Evolutionary conservation across 2,329 filamentous ascomycete genomes (phyloP).

Genomic region (Penicillium sp.): DNA sequence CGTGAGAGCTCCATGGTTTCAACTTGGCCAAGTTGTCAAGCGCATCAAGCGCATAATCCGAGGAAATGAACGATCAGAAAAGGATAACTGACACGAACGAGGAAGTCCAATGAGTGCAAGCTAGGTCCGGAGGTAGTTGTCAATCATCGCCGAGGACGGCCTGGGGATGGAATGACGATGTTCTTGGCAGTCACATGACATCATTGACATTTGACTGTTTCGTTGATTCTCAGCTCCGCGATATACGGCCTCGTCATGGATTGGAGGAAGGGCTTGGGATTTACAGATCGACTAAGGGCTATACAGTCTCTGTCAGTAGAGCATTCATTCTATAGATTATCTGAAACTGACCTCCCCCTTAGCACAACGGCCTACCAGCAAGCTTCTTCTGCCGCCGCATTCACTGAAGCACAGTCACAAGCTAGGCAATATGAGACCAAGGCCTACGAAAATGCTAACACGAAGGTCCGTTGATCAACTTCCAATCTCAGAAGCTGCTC

Average conservation of each 20-base stretch:
- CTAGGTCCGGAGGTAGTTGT: conserved; percentile 10
- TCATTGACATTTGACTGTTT: not conserved
- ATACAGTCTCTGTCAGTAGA: conserved; percentile 58
- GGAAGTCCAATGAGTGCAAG: conserved; percentile 17
- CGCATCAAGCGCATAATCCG: conserved; percentile 36
- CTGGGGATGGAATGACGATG: conserved; percentile 24
- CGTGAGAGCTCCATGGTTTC: conserved; percentile 67
- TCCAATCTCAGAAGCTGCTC: not conserved
- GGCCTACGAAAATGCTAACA: conserved; percentile 35
- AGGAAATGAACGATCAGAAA: conserved; percentile 5
- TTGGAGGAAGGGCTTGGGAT: conserved; percentile 53
- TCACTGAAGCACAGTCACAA: conserved; percentile 48
- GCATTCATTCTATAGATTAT: not conserved
- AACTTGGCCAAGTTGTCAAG: conserved; percentile 27
- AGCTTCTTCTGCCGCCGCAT: conserved; percentile 42
- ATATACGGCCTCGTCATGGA: conserved; percentile 23
- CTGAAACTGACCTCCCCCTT: conserved; percentile 15
- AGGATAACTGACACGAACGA: conserved; percentile 4
- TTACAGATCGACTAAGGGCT: conserved; percentile 57
- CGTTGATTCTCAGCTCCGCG: not conserved
- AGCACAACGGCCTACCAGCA: conserved; percentile 49
- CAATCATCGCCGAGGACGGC: conserved; percentile 22
- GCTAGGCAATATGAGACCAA: conserved; percentile 60
- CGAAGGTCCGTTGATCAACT: conserved; percentile 30
- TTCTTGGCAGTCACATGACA: conserved; percentile 17